Base-by-base conservation (phyloP, 2,329 filamentous ascomycete genomes). In the Penicillium freii region DNA sequence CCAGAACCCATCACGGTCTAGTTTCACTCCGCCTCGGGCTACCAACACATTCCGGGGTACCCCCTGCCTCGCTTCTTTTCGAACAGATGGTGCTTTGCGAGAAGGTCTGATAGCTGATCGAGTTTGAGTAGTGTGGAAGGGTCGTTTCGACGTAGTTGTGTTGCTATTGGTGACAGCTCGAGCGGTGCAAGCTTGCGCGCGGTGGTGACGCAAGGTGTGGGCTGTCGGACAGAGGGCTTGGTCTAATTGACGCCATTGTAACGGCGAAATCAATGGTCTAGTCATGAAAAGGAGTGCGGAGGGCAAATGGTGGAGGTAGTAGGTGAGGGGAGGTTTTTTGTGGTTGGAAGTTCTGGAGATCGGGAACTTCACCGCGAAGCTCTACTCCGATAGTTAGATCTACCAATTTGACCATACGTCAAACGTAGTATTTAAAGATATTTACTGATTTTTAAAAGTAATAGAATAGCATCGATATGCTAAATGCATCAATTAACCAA, bases 401-500 rank as follows among this genome's bases (percentile, higher is more conserved):
- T 29, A 25, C 38, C 13, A 40, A 27, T 7, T 51, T 51, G 23
- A 19, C 17, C 19, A 23, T 23, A 21, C 34, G 5, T 7, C 19
- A 34, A 27, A 34, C 2, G 5, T 13, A 25, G 19, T 10, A 31
- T 19, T 38, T 25, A 10, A 9, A 34, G 13, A 36, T 34, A 15
- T 39, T 34, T 34, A 40, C 36, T 13, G 13, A 17, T 42, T 49
- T 49, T 48, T n/a, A n/a, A 21, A 39, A 13, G 19, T 11, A 27
- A 31, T 21, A 11, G 17, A 34, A 39, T 10, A 52, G 11, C 55
- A 39, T 33, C 25, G 47, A 54, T 48, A 63, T 66, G 63, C 64
- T 63, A 56, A 62, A 66, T 65, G 62, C 63, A 62, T 66, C 60
- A 64, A 66, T 66, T 67, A 65, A 63, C 46, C 63, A 64, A 65